Percentiles rank a stretch among this genome's conserved stretches.
These are phyloP conservation scores for Kluyveromyces sp. DNA, from an alignment of 1,139 yeast species.

Conservation along the genomic window DNA sequence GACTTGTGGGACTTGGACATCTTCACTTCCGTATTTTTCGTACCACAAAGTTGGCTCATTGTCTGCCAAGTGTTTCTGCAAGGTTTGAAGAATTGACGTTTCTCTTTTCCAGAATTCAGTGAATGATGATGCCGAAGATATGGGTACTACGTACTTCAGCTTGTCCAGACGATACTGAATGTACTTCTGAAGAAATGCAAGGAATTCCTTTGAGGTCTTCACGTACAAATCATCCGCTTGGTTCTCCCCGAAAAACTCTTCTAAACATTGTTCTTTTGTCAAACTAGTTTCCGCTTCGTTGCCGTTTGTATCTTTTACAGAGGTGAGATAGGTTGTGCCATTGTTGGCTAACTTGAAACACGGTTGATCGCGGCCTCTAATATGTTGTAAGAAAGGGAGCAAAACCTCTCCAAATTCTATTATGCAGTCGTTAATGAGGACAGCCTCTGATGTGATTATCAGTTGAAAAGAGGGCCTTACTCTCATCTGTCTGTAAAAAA, in stretches of 20 bases:
- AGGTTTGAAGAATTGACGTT: neutral
- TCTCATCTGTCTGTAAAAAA: slow-evolving; percentile 14
- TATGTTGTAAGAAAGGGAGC: slow-evolving; percentile 13
- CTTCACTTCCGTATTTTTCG: slow-evolving; percentile 8
- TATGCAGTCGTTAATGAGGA: slow-evolving; percentile 14
- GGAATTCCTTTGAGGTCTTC: slow-evolving; percentile 8
- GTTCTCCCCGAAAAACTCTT: slow-evolving; percentile 1
- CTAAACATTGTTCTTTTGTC: slow-evolving; percentile 9
- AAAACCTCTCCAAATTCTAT: slow-evolving; percentile 13
- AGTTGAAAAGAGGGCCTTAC: slow-evolving; percentile 21
- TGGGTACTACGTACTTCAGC: neutral
- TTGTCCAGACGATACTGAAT: slow-evolving; percentile 9
- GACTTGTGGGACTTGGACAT: slow-evolving; percentile 4
- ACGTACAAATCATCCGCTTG: slow-evolving; percentile 7
- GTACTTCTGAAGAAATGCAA: slow-evolving; percentile 9
- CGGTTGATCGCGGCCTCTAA: slow-evolving; percentile 4
- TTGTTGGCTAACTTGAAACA: slow-evolving; percentile 12
- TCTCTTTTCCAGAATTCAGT: slow-evolving; percentile 1
- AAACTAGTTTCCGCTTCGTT: slow-evolving; percentile 7
- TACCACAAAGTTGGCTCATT: slow-evolving; percentile 11
- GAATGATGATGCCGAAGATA: neutral
- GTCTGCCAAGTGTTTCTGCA: slow-evolving; percentile 4
- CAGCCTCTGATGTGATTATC: slow-evolving; percentile 7
- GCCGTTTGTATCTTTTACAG: slow-evolving; percentile 9
- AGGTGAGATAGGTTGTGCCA: slow-evolving; percentile 14